A percentile compares a stretch with the other conserved stretches of the same genome.
phyloP scores from a whole-genome alignment of 2,329 filamentous ascomycete genomes.

The Penicillium sp. region DNA sequence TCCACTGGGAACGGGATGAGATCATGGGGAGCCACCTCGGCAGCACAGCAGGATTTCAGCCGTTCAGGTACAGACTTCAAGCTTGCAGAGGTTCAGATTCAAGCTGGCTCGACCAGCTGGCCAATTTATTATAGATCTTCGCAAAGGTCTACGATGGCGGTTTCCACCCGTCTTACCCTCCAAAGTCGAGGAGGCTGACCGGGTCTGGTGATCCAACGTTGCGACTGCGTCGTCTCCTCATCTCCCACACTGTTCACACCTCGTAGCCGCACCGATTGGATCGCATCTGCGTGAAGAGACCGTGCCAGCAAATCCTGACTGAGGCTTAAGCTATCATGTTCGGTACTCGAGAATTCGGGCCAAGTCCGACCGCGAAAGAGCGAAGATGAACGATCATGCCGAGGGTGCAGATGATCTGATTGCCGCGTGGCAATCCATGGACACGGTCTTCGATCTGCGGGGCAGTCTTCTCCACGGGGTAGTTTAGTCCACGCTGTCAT shows the following conservation, averaged over 20 bases:
- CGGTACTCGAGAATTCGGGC: too few species aligned
- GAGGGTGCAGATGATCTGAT: slow-evolving; percentile 16
- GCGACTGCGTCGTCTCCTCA: slow-evolving; percentile 6
- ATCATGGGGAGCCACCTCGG: too few species aligned
- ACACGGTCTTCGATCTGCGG: slow-evolving; percentile 1
- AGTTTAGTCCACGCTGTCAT: background rate
- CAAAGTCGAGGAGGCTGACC: slow-evolving; percentile 17
- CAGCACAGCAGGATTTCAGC: too few species aligned
- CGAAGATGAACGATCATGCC: slow-evolving; percentile 14
- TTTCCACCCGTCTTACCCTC: background rate
- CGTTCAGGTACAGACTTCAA: background rate
- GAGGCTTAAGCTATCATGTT: too few species aligned
- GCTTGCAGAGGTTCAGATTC: slow-evolving; percentile 1
- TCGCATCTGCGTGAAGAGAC: background rate
- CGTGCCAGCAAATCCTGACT: too few species aligned
- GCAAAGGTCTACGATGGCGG: background rate
- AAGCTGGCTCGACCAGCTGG: background rate
- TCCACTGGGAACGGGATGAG: too few species aligned
- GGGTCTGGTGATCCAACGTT: slow-evolving; percentile 16
- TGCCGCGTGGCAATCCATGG: slow-evolving; percentile 7
- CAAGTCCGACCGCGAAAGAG: background rate
- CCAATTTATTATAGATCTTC: too few species aligned
- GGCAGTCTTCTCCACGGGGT: slow-evolving; percentile 2
- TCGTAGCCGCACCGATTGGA: slow-evolving; percentile 4
- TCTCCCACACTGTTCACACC: background rate